Base-by-base conservation (phyloP, 352 stramenopile species). In the Blastocystis sp. region DNA sequence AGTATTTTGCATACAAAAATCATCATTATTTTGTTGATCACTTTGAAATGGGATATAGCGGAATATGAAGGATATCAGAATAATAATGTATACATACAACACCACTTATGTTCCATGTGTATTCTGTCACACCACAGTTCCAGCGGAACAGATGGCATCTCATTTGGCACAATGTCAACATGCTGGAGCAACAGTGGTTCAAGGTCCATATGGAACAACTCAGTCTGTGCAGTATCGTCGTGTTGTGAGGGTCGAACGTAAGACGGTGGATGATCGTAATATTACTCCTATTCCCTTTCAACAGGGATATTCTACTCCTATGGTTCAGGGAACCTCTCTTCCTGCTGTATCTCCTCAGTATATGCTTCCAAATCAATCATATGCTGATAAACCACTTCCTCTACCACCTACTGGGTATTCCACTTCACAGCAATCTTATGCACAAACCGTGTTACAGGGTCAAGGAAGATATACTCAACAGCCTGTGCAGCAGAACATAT, bases 201-300 rank as follows among this genome's bases (percentile, higher is more conserved):
- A 42, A 24, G 57, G 33, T 56, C 73, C 73, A 22, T 84, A 53
- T 42, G 73, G 73, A n/a, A 22, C 73, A 33, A 84, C 73, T 27
- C 73, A 84, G 53, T 84, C 73, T 42, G 73, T 84, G 30, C 73
- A 84, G 53, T 84, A 84, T 66, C 73, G 73, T 48, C 73, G 73
- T 9, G 73, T 84, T 24, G 73, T 84, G 13, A 54, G 73, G n/a
- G 73, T 84, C 11, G 73, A 84, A 30, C 30, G 54, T 33, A 84
- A 69, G 35, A 84, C 51, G 7, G 56, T 84, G 3, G 40, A 84
- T 9, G n/a, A 84, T 24, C n/a, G n/a, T 2, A 60, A 84, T n/a
- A 44, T 68, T 0, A 27, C 33, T 27, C 53, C 73, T 19, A 13
- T 84, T 42, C 48, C 48, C 6, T 62, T 17, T 62, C 56, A n/a